Evolutionary conservation across 2,329 filamentous ascomycete species (phyloP).

Genomic region (Chaetomiaceae sp.): DNA sequence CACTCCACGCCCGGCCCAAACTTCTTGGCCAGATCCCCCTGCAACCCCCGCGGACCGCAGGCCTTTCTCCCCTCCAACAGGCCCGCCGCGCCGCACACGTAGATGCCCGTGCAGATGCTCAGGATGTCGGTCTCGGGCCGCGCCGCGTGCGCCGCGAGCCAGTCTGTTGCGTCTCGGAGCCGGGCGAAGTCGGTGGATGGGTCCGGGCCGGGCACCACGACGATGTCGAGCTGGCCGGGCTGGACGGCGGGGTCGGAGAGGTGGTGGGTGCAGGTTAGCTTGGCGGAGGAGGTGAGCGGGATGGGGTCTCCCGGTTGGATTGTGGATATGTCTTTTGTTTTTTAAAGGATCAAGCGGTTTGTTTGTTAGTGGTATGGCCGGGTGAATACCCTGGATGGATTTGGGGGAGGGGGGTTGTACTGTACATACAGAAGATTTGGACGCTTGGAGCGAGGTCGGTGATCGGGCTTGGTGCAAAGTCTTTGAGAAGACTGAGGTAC

Average conservation of each 20-base stretch:
- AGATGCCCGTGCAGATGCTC: constrained; percentile 49
- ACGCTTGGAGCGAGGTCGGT: constrained; percentile 40
- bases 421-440: constrained; percentile 35
- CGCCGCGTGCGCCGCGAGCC: constrained; percentile 40
- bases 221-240: constrained; percentile 47
- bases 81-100: constrained; percentile 46
- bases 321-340: constrained; percentile 38
- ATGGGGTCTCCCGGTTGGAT: constrained; percentile 36
- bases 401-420: not conserved
- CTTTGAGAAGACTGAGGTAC: constrained; percentile 37
- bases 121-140: constrained; percentile 43
- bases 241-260: constrained; percentile 43
- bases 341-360: not conserved
- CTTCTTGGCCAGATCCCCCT: constrained; percentile 36
- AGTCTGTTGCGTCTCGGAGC: constrained; percentile 34
- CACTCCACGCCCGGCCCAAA: constrained; percentile 40
- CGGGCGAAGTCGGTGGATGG: constrained; percentile 32
- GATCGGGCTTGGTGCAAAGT: constrained; percentile 36
- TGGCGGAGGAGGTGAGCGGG: constrained; percentile 38
- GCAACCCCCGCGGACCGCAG: constrained; percentile 45
- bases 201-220: constrained; percentile 49
- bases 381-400: too few relatives aligned
- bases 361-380: not conserved
- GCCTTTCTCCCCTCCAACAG: constrained; percentile 43
- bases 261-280: constrained; percentile 40